Base-by-base conservation (phyloP, 108 stramenopile genomes). In the Chaetoceros muelleri region DNA sequence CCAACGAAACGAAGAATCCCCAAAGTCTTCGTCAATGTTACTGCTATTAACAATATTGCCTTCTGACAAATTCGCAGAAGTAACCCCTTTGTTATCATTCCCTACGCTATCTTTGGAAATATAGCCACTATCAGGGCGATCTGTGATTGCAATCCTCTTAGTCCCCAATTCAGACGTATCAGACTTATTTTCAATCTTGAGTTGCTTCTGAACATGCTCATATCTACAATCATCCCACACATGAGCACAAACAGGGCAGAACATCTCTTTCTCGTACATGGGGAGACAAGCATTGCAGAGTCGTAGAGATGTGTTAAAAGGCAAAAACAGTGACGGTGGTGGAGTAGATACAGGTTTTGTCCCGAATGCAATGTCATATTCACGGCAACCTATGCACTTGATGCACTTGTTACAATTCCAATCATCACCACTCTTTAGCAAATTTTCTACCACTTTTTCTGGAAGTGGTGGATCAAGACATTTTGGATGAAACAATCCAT, bases 221-320 rank as follows among this genome's bases (percentile, higher is more conserved):
- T 78, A 81, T 21, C 63, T 68, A 0, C 54, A 60, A 31, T 79
- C 84, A 48, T 85, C 71, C 76, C 75, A 82, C 5, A 72, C 55
- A 50, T 78, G 78, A 2, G 70, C 75, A 46, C 84, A 86, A 23
- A 75, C 69, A 28, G 75, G 73, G 46, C 84, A 86, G 48, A 52
- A 86, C 45, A 69, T 62, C 16, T 69, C 55, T 27, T 49, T 30
- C 8, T 66, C 67, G 57, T 78, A 86, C 16, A 65, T 60, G n/a
- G 65, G 50, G 25, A 29, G 58, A 48, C 84, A 86, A 60, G 61
- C 62, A 34, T 60, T 61, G 53, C 84, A 86, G 20, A 84, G 59
- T 30, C 68, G 34, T 21, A 79, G 30, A 18, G 52, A 30, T 29
- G 69, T 69, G 30, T 67, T 59, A 13, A 44, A 59, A 24, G 55